A percentile compares a stretch with the other conserved stretches of the same genome.
Conservation (phyloP, 2,329 filamentous ascomycete species). For the Fusarium tuaranense region DNA sequence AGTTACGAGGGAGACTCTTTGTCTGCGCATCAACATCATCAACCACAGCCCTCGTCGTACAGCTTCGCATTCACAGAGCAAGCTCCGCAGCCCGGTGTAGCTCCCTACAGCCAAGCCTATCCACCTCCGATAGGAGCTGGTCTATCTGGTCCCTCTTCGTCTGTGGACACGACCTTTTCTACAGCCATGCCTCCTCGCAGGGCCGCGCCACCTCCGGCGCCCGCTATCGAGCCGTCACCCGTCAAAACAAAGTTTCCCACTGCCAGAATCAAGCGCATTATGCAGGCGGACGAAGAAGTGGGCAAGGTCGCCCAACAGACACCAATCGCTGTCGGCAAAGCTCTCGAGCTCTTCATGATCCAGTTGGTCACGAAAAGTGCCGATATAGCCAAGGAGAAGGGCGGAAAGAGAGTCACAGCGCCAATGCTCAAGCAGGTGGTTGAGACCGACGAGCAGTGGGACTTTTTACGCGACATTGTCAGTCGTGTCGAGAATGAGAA, state of each 20-base stretch:
- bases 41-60: conserved; percentile 30
- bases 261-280: conserved; percentile 97
- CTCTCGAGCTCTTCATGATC: conserved; percentile 98
- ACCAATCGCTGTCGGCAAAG: conserved; percentile 94
- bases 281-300: conserved; percentile 99
- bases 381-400: conserved; percentile 82
- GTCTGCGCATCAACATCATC: conserved; percentile 29
- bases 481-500: conserved; percentile 79
- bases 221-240: conserved; percentile 70
- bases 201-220: conserved; percentile 50
- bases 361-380: conserved; percentile 90
- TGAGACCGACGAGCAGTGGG: conserved; percentile 89
- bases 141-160: conserved; percentile 16
- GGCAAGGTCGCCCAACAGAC: conserved; percentile 99
- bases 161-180: conserved; percentile 21
- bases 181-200: conserved; percentile 51
- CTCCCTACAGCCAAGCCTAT: conserved; percentile 32
- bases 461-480: conserved; percentile 93
- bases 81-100: conserved; percentile 16
- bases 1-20: conserved; percentile 23
- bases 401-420: conserved; percentile 89
- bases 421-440: conserved; percentile 93
- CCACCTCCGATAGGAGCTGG: conserved; percentile 16
- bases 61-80: conserved; percentile 29
- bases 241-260: conserved; percentile 98